A percentile compares a stretch with the other conserved stretches of the same genome.
phyloP scores from a whole-genome alignment of 2,329 filamentous ascomycete genomes.

The Hypoxylon sp. region DNA sequence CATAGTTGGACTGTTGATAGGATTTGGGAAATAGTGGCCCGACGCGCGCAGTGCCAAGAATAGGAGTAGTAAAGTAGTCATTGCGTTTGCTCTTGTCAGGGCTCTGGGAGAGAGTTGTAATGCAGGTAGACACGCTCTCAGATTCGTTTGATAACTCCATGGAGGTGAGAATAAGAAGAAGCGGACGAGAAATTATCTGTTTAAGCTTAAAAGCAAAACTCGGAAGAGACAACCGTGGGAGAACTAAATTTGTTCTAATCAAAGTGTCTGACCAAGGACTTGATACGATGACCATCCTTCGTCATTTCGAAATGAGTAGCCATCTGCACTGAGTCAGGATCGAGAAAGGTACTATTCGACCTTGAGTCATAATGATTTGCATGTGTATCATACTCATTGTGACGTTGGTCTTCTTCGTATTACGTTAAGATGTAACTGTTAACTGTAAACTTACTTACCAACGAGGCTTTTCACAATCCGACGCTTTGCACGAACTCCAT shows the following conservation, averaged over 20 bases:
- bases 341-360: neutral
- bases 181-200: no score
- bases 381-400: neutral
- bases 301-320: neutral
- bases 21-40: neutral
- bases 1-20: neutral
- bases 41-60: neutral
- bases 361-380: neutral
- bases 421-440: neutral
- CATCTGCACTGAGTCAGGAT: slow-evolving; percentile 6
- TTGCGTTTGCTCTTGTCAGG: neutral
- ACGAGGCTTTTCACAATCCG: neutral
- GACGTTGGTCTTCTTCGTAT: neutral
- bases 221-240: neutral
- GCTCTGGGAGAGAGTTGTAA: neutral
- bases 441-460: neutral
- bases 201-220: neutral
- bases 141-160: neutral
- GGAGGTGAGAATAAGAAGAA: neutral
- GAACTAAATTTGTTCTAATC: neutral
- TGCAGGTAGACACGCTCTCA: neutral
- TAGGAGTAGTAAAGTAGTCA: slow-evolving; percentile 2
- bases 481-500: neutral
- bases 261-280: neutral
- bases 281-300: neutral